A percentile compares a stretch with the other conserved stretches of the same genome.
Evolutionary conservation across 257 asterid species (phyloP).

Genomic region (Jasminum sambac): DNA sequence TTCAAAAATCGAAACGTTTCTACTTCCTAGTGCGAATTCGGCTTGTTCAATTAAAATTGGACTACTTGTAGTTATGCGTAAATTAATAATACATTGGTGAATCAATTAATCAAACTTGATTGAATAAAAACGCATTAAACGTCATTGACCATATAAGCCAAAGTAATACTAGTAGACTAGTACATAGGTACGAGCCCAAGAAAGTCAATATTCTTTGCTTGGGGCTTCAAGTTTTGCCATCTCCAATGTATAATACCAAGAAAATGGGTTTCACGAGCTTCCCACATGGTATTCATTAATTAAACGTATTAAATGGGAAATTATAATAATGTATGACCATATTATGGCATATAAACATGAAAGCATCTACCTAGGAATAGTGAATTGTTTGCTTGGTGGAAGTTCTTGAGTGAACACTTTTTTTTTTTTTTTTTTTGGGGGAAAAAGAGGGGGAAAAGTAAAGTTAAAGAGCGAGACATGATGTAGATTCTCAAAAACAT

Average conservation of each 20-base stretch:
- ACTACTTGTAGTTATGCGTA: background rate
- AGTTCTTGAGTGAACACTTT: no score
- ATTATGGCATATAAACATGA: no score
- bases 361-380: background rate
- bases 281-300: background rate
- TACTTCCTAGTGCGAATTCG: background rate
- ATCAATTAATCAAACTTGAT: background rate
- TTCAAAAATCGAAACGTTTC: background rate
- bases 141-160: constrained; percentile 4
- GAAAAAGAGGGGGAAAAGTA: no score
- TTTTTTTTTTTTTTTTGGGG: no score
- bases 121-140: background rate
- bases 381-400: no score
- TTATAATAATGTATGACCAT: background rate
- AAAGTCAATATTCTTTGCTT: constrained; percentile 46
- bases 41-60: background rate
- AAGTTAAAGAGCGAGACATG: no score
- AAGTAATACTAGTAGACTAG: no score
- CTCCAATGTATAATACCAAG: constrained; percentile 19
- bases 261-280: background rate
- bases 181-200: constrained; percentile 37
- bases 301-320: background rate
- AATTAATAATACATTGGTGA: background rate
- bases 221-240: constrained; percentile 15
- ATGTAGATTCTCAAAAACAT: no score